These are phyloP conservation scores for Capsicum pubescens DNA, from an alignment of 257 asterid species.

Conservation along the genomic window DNA sequence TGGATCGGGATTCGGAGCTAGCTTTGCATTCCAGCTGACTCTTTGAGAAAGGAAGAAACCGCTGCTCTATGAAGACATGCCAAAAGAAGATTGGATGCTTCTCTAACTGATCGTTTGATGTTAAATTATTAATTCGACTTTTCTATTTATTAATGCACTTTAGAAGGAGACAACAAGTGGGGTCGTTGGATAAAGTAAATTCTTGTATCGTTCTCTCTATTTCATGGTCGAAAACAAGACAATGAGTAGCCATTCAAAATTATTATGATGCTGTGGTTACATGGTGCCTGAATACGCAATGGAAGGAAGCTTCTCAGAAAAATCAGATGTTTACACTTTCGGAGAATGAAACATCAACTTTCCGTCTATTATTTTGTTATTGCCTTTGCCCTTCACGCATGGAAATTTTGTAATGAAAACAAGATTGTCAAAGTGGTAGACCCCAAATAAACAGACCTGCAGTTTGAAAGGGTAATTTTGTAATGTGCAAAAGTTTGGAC, in stretches of 20 bases:
- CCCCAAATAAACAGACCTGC: not conserved
- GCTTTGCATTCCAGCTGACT: too few relatives aligned
- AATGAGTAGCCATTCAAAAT: not conserved
- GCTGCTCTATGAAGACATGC: too few relatives aligned
- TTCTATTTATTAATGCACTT: too few relatives aligned
- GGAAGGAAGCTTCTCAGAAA: slow-evolving; percentile 56
- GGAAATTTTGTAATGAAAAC: slow-evolving; percentile 3
- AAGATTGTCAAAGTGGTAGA: not conserved
- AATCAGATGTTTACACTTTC: not conserved
- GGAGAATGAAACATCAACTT: slow-evolving; percentile 36
- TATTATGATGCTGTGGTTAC: slow-evolving; percentile 49
- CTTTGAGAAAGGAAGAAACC: too few relatives aligned
- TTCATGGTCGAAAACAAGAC: not conserved
- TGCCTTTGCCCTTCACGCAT: not conserved
- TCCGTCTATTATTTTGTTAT: not conserved
- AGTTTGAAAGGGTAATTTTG: slow-evolving; percentile 40
- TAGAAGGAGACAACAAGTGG: slow-evolving; percentile 37
- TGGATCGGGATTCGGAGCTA: too few relatives aligned
- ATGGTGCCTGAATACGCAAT: slow-evolving; percentile 72
- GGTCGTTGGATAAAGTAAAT: slow-evolving; percentile 70
- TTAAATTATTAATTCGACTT: too few relatives aligned
- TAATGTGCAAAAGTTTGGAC: slow-evolving; percentile 55
- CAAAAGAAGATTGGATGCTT: too few relatives aligned
- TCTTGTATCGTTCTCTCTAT: not conserved
- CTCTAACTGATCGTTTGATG: too few relatives aligned